Evolutionary conservation across 495 filamentous ascomycete genomes (phyloP), one percentile per base, ranked within the genome.

Genomic region (Penicillium nucicola): DNA sequence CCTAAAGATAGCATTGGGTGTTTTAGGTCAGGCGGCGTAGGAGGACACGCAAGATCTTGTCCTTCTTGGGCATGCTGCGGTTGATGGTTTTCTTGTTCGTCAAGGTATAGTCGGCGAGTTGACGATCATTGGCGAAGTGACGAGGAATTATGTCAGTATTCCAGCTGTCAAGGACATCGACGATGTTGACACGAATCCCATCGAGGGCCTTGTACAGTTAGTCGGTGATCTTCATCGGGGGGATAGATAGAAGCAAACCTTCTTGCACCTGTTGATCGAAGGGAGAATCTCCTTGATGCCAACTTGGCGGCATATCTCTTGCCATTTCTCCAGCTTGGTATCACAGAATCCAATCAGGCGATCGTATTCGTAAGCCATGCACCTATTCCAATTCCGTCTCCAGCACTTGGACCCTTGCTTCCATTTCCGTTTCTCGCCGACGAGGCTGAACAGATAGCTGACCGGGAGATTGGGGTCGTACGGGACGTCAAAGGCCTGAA

Each of bases 111-210:
- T 41, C 9, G 2, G 58, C 61, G 46, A 82, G 70, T n/a, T 44
- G 50, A 0, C 39, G 18, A 18, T 62, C 50, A 22, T 46, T 61
- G 0, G 32, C 20, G 61, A 78, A 80, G 17, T 60, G 51, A 25
- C 48, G 42, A 4, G 76, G 60, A 4, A 36, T 39, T 4, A 47
- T 48, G 2, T 57, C 53, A 4, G 56, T 55, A 13, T 64, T 69
- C 45, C 67, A 66, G 18, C 65, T 60, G 14, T 84, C 73, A 11
- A 82, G 67, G 1, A 80, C 57, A 56, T 82, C 77, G 2, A 82
- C 63, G 23, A 81, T 67, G 50, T 82, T 82, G 56, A 83, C 70
- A 4, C 76, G 53, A 14, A 72, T 60, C 3, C 42, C 61, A 14
- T 68, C 52, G 17, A 67, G 54, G 0, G 50, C 54, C 55, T 73